Evolutionary conservation across 495 filamentous ascomycete species (phyloP).

Genomic region (Lindgomyces ingoldianus): DNA sequence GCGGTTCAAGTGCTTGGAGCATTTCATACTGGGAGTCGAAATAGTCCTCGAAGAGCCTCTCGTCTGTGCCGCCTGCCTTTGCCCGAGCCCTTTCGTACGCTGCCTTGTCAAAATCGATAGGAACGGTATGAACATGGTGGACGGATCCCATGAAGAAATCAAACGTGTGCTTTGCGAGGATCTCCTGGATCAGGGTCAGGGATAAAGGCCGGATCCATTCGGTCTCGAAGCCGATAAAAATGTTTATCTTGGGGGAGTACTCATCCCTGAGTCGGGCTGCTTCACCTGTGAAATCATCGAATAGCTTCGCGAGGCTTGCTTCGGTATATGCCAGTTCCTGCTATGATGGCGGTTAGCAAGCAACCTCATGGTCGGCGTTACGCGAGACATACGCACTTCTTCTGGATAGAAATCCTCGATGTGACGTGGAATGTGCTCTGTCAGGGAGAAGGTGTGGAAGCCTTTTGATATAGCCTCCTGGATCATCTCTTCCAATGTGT

Average conservation of each 20-base stretch:
- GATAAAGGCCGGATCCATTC: conserved; percentile 85
- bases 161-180: conserved; percentile 62
- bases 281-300: conserved; percentile 70
- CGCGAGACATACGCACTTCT: conserved; percentile 61
- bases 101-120: conserved; percentile 80
- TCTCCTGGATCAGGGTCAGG: conserved; percentile 54
- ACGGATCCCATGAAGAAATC: conserved; percentile 91
- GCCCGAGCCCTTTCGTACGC: conserved; percentile 66
- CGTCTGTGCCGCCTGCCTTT: conserved; percentile 64
- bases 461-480: conserved; percentile 72
- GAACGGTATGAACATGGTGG: conserved; percentile 81
- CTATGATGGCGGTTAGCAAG: neutral
- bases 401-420: conserved; percentile 85
- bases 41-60: conserved; percentile 73
- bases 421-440: conserved; percentile 94
- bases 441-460: conserved; percentile 81
- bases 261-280: conserved; percentile 67
- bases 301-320: conserved; percentile 53
- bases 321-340: conserved; percentile 22
- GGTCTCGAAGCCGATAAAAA: conserved; percentile 87
- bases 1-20: conserved; percentile 70
- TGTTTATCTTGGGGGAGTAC: conserved; percentile 70
- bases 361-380: neutral
- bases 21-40: conserved; percentile 85
- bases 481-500: conserved; percentile 81